Base-by-base conservation (phyloP, 202 grass and related monocot genomes). In the Hordeum pubiflorum region DNA sequence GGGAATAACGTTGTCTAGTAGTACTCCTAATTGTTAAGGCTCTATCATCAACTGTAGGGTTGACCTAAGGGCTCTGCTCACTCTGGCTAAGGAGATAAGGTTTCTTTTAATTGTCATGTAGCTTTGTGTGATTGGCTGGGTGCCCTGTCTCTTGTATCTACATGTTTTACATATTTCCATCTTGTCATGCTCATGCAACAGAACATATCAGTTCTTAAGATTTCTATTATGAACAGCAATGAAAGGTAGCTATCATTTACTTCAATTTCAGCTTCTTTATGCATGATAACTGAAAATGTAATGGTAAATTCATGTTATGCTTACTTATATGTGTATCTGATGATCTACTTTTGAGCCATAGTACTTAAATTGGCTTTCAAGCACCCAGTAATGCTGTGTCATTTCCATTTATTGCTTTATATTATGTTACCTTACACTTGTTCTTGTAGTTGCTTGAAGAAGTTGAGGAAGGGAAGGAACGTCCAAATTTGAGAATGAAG, bases 381-480 rank as follows among this genome's bases (percentile, higher is more conserved):
- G 31, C 74, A 84, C 48, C 27, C 69, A 90, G 23, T 72, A 65
- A 7, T 89, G 37, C 18, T 68, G 58, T 43, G 7, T 68, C 46
- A 77, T 68, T 72, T 71, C 61, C 2, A 4, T 63, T 87, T 36
- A 26, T 81, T 83, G 43, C 20, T 32, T 58, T 79, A 61, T 72
- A 67, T 54, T 18, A 20, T 38, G 24, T 59, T 7, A 85, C 24
- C 50, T 83, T 86, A 69, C 54, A 81, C 43, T 72, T 7, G 31
- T 40, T 89, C 15, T 87, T 83, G 38, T 80, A 99, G 96, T 88
- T 99, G 63, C 87, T 99, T 75, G 96, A 99, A 88, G 95, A 98
- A 91, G 96, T 93, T 4, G 96, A 96, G 74, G 96, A 96, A 69
- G 92, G 96, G 27, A 99, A 93, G 82, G 92, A 91, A 20, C 89